Percentiles rank a stretch among this genome's conserved stretches.
Conservation (phyloP, 169 alveolate species). For the Cryptosporidium tyzzeri region DNA sequence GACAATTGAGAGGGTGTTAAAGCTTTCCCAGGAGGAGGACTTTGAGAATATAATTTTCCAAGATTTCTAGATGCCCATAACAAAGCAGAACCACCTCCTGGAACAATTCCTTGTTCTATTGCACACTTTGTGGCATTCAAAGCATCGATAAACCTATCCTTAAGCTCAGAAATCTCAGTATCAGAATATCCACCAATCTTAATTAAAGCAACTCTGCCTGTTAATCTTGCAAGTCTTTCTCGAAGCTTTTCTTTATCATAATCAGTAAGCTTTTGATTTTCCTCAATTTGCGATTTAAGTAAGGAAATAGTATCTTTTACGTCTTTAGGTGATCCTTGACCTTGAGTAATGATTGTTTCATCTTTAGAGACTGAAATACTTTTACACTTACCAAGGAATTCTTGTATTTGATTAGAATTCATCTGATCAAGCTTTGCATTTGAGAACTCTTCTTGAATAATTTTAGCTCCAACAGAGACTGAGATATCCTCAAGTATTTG, state of each 20-base stretch:
- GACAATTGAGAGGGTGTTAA: not conserved
- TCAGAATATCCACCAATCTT: conserved; percentile 98
- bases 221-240: conserved; percentile 97
- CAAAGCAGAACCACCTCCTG: conserved; percentile 98
- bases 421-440: conserved; percentile 73
- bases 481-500: conserved; percentile 96
- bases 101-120: conserved; percentile 98
- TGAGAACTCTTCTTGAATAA: conserved; percentile 92
- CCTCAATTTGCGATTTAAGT: conserved; percentile 90
- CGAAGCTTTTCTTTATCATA: conserved; percentile 95
- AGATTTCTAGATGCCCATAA: conserved; percentile 90
- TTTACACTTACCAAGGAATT: conserved; percentile 94
- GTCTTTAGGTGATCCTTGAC: conserved; percentile 92
- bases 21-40: conserved; percentile 61
- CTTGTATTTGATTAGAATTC: conserved; percentile 77
- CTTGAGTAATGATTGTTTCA: conserved; percentile 97
- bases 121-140: conserved; percentile 99
- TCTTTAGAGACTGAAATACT: conserved; percentile 96
- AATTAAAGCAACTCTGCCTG: conserved; percentile 99
- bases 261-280: conserved; percentile 88
- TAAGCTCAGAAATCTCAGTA: conserved; percentile 96
- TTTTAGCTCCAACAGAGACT: conserved; percentile 94
- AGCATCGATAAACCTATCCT: conserved; percentile 98
- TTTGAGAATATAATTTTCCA: conserved; percentile 70
- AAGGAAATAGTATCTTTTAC: conserved; percentile 92